Percentiles rank a stretch among this genome's conserved stretches.
Conservation (phyloP, 257 asterid genomes). For the Solanum arcanum region DNA sequence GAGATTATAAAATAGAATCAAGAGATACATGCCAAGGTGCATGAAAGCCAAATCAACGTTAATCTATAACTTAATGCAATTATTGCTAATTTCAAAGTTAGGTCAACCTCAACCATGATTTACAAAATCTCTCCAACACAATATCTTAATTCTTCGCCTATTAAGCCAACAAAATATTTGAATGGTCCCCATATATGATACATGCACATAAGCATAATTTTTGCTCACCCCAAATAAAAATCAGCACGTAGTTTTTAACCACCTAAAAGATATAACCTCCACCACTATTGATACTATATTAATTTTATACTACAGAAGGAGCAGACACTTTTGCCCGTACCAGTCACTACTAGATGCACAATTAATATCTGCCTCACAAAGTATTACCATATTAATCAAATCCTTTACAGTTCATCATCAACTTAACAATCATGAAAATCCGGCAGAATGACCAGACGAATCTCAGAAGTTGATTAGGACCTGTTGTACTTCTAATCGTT, state of each 20-base stretch:
- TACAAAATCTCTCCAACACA: neutral
- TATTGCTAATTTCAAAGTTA: neutral
- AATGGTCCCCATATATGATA: neutral
- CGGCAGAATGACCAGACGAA: neutral
- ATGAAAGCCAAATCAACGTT: neutral
- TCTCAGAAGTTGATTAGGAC: neutral
- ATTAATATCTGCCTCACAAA: neutral
- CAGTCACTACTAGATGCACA: neutral
- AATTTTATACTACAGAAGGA: neutral
- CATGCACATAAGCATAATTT: neutral
- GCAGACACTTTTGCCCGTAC: neutral
- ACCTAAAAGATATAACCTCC: neutral
- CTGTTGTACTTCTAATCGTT: neutral
- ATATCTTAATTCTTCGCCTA: neutral
- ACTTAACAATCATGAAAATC: neutral
- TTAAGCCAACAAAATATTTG: neutral
- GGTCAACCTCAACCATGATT: neutral
- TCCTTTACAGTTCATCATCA: neutral
- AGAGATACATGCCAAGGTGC: neutral
- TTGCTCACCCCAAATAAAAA: neutral
- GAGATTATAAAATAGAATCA: neutral
- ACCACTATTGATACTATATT: neutral
- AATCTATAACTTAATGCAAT: neutral
- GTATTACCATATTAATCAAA: neutral
- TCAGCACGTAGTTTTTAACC: neutral